These are phyloP conservation scores for Thelephora ganbajun DNA, from an alignment of 768 basidiomycete genomes.

Conservation along the genomic window DNA sequence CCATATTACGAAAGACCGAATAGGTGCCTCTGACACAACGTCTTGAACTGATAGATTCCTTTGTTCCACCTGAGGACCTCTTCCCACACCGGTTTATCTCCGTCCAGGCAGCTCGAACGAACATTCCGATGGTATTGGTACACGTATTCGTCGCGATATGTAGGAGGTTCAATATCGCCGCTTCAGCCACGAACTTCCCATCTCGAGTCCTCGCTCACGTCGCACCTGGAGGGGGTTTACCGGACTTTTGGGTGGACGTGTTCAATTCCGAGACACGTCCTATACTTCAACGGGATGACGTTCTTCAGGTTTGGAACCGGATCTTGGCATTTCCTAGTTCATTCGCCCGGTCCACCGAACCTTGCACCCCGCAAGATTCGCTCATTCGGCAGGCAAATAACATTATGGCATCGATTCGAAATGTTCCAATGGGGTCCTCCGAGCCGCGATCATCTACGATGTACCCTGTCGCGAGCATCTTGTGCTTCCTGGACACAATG, in stretches of 20 bases:
- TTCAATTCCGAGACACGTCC: background rate
- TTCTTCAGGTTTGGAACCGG: too few relatives aligned
- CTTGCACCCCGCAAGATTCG: background rate
- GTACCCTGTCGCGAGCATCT: background rate
- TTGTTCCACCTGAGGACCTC: constrained; percentile 34
- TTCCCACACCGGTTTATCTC: constrained; percentile 48
- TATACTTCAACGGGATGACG: too few relatives aligned
- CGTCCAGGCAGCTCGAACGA: constrained; percentile 23
- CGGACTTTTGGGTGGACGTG: constrained; percentile 34
- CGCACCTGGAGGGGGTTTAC: constrained; percentile 19
- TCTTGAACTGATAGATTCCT: constrained; percentile 22
- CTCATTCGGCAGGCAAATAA: background rate
- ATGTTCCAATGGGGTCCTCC: background rate
- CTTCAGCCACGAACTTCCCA: constrained; percentile 44
- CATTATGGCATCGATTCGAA: background rate
- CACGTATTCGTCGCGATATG: constrained; percentile 44
- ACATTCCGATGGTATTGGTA: constrained; percentile 46
- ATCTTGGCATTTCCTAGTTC: too few relatives aligned
- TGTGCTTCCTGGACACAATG: too few relatives aligned
- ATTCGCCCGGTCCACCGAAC: too few relatives aligned
- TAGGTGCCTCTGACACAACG: constrained; percentile 1
- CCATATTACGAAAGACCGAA: background rate
- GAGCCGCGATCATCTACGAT: background rate
- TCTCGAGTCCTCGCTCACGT: constrained; percentile 40
- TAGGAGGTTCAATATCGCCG: constrained; percentile 34